Conservation (phyloP, 345 rosid species). For the Dipteronia sinensis region DNA sequence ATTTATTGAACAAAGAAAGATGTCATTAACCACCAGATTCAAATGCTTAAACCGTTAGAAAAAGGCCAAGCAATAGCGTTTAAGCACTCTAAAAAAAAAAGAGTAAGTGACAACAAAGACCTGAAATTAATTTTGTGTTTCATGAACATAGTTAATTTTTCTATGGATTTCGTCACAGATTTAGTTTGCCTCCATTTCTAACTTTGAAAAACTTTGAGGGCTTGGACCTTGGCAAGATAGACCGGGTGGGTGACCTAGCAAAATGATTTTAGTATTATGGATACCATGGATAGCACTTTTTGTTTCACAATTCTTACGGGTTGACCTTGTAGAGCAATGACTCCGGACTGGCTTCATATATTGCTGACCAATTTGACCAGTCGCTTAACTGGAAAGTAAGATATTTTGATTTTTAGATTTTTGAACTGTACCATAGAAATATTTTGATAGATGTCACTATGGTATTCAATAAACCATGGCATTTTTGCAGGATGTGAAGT, state of each 20-base stretch:
- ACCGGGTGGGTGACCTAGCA: conserved; percentile 41
- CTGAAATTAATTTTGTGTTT: not conserved
- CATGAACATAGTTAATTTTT: not conserved
- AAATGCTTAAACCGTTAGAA: not conserved
- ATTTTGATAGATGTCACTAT: not conserved
- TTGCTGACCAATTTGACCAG: conserved; percentile 73
- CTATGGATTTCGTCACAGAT: conserved; percentile 45
- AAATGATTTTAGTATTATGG: not conserved
- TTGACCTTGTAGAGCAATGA: conserved; percentile 57
- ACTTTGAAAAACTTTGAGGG: conserved; percentile 93
- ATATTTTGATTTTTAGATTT: not conserved
- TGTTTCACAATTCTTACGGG: not conserved
- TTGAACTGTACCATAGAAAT: not conserved
- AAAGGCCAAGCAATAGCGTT: not conserved
- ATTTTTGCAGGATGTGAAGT: conserved; percentile 65
- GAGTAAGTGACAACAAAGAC: not conserved
- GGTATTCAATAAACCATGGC: not conserved
- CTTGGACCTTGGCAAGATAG: conserved; percentile 77
- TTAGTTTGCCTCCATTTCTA: conserved; percentile 67
- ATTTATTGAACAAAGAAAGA: too few species aligned
- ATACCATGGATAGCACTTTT: not conserved
- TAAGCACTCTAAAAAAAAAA: not conserved
- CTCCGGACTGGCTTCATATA: conserved; percentile 93
- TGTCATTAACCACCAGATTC: too few species aligned
- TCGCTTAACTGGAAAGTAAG: conserved; percentile 91